phyloP scores from a whole-genome alignment of 2,329 filamentous ascomycete genomes.

The Beauveria varroae region DNA sequence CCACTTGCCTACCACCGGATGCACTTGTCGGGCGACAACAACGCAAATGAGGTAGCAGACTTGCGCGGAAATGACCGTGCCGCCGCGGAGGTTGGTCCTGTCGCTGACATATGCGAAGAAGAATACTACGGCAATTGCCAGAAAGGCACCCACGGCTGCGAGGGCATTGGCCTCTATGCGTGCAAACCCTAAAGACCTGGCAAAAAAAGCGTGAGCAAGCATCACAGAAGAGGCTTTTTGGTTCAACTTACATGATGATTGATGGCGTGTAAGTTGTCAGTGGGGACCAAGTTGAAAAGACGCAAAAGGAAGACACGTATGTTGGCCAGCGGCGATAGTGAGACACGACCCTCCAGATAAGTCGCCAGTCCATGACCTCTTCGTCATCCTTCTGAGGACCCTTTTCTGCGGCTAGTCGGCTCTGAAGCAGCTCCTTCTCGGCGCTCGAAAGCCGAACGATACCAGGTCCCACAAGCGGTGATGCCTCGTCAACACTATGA shows the following conservation, averaged over 20 bases:
- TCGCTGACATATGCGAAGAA: conserved; percentile 42
- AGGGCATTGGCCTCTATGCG: conserved; percentile 40
- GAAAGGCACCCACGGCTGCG: conserved; percentile 32
- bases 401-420: not conserved
- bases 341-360: conserved; percentile 36
- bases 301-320: conserved; percentile 40
- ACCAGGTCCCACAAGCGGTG: conserved; percentile 29
- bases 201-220: not conserved
- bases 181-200: conserved; percentile 31
- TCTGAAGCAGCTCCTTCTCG: not conserved
- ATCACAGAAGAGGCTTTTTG: not conserved
- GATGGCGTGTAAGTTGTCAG: conserved; percentile 44
- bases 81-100: conserved; percentile 34
- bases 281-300: conserved; percentile 46
- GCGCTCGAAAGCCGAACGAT: conserved; percentile 27
- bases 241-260: conserved; percentile 28
- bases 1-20: conserved; percentile 40
- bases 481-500: not conserved
- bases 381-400: conserved; percentile 19
- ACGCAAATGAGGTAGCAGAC: conserved; percentile 36
- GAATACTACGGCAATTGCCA: conserved; percentile 40
- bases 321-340: conserved; percentile 41
- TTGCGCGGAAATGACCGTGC: conserved; percentile 36
- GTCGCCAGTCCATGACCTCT: conserved; percentile 26
- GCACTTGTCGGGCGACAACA: conserved; percentile 31